Evolutionary conservation across 306 rosid genomes (phyloP).

Genomic region (Fragaria nilgerrensis): DNA sequence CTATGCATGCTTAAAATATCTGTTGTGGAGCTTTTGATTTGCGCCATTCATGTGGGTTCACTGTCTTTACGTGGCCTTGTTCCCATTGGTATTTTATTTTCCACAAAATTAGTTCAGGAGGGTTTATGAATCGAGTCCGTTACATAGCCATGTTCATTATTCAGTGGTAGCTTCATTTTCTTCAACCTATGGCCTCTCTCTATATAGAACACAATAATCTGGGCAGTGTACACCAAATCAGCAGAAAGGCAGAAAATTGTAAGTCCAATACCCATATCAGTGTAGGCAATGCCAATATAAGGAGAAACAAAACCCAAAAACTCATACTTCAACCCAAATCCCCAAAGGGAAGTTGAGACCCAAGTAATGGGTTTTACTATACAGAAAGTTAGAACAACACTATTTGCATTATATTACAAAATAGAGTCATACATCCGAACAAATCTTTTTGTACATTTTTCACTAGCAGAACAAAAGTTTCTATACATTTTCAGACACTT

Average conservation of each 20-base stretch:
- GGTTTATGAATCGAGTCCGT: background rate
- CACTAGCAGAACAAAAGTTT: constrained; percentile 8
- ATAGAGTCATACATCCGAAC: background rate
- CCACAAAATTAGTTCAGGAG: background rate
- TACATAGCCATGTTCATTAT: background rate
- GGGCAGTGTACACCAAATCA: too few species aligned
- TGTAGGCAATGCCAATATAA: too few species aligned
- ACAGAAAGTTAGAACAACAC: background rate
- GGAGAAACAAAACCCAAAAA: too few species aligned
- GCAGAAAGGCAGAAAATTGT: too few species aligned
- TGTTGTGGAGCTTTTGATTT: background rate
- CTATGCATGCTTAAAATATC: background rate
- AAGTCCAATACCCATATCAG: too few species aligned
- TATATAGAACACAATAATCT: too few species aligned
- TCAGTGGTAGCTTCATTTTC: too few species aligned
- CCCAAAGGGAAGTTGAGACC: too few species aligned
- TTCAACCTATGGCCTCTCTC: too few species aligned
- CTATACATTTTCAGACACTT: constrained; percentile 34
- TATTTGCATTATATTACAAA: background rate
- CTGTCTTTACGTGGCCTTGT: background rate
- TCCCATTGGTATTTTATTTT: background rate
- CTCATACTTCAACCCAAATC: too few species aligned
- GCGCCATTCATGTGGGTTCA: background rate
- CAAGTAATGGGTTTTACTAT: background rate
- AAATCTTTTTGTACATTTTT: background rate